Evolutionary conservation across 441 rosid genomes (phyloP), one percentile per base, ranked within the genome.

Genomic region (Hura crepitans): DNA sequence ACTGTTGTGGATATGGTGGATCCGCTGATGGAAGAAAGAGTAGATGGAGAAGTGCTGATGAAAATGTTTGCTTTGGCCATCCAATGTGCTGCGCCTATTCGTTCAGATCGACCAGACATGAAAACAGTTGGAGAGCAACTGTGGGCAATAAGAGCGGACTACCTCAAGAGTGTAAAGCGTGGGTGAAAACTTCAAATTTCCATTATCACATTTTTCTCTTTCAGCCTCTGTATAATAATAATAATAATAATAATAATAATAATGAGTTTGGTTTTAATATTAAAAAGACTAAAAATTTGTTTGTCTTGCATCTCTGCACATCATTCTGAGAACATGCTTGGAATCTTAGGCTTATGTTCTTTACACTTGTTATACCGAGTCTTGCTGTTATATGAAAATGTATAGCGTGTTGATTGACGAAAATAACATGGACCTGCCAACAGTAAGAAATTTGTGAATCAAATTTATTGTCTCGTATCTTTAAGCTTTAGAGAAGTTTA

Each of bases 131-230:
- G 84, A 66, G 92, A 92, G 78, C 86, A 86, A 75, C 70, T 92
- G 70, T 94, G 99, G 99, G 86, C 78, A 27, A 89, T 94, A 82
- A 86, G 99, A 61, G 87, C 92, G 23, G 91, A 84, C 69, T 86
- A 85, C 69, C 74, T 87, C 42, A 92, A 74, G 79, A 80, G 80
- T 65, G 43, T 37, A 37, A 82, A 46, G 68, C 69, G 50, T 68
- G 72, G 75, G 25, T 68, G 76, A 68, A 43, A 47, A 37, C 14
- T 35, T 17, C 62, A 39, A 53, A 54, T 49, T 76, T n/a, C 56
- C 47, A 63, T 22, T 5, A 22, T 57, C 28, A 28, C 28, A 3
- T 66, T 22, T 47, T 20, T 2, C 31, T 39, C 22, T 46, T 43
- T 62, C 31, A 51, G 51, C 63, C 17, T 46, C 25, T 68, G 70